These are phyloP conservation scores for Zelopaecilomyces penicillatus DNA, from an alignment of 2,329 filamentous ascomycete species.

Conservation along the genomic window DNA sequence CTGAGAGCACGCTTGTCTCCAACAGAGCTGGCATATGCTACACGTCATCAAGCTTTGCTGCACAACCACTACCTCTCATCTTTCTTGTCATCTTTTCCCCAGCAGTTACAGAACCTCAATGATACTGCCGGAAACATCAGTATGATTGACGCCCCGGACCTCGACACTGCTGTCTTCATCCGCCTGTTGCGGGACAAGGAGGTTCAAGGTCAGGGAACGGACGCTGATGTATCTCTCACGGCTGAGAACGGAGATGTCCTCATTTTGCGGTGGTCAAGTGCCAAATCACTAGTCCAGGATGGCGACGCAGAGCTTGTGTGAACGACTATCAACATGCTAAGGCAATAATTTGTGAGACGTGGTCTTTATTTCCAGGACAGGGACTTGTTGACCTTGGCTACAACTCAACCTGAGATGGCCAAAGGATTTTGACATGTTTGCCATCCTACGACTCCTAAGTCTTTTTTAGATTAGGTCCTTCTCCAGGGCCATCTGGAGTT, in stretches of 20 bases:
- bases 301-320: conserved; percentile 52
- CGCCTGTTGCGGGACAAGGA: conserved; percentile 56
- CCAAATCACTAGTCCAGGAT: conserved; percentile 49
- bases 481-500: too few species aligned
- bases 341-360: neutral
- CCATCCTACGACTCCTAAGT: too few species aligned
- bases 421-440: neutral
- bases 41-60: conserved; percentile 74
- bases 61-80: conserved; percentile 77
- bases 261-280: conserved; percentile 66
- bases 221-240: conserved; percentile 52
- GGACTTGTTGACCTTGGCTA: neutral
- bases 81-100: conserved; percentile 77
- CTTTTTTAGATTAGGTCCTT: too few species aligned
- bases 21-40: conserved; percentile 74
- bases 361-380: neutral
- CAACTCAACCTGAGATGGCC: neutral
- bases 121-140: conserved; percentile 81
- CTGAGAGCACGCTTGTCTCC: conserved; percentile 59
- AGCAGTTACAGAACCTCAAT: conserved; percentile 72
- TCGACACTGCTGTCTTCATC: conserved; percentile 77
- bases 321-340: conserved; percentile 13
- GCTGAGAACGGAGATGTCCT: conserved; percentile 55
- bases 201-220: conserved; percentile 53
- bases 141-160: conserved; percentile 87